A percentile compares a stretch with the other conserved stretches of the same genome.
phyloP scores from a whole-genome alignment of 768 basidiomycete genomes.

The Phaeolepiota aurea region DNA sequence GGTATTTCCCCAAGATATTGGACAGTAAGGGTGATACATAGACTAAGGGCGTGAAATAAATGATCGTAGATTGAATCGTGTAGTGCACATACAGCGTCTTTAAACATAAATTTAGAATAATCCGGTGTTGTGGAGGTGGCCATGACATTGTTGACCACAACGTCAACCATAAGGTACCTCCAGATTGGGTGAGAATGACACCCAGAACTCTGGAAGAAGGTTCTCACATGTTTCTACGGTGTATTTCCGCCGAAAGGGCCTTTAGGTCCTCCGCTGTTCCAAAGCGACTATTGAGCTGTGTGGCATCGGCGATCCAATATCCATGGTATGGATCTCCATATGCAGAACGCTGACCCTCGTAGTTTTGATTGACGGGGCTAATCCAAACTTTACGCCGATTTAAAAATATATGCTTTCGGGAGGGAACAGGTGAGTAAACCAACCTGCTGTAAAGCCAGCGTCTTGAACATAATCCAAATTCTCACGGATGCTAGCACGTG shows the following conservation, averaged over 20 bases:
- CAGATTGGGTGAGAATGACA: neutral
- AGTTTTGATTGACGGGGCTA: conserved; percentile 74
- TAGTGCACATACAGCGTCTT: conserved; percentile 35
- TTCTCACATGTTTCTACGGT: conserved; percentile 61
- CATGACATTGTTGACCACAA: conserved; percentile 86
- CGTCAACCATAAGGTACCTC: conserved; percentile 78
- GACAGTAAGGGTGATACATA: conserved; percentile 74
- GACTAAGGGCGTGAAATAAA: conserved; percentile 24
- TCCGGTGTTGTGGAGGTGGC: conserved; percentile 54
- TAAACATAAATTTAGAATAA: conserved; percentile 62
- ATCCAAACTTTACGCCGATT: conserved; percentile 55
- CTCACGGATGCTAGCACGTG: conserved; percentile 38
- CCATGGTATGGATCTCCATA: conserved; percentile 86
- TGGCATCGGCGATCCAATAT: conserved; percentile 72
- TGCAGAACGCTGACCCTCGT: conserved; percentile 55
- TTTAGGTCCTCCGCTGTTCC: conserved; percentile 70
- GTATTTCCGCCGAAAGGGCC: conserved; percentile 52
- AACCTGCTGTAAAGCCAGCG: conserved; percentile 75
- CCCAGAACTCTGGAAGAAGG: conserved; percentile 1
- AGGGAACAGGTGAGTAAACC: conserved; percentile 9
- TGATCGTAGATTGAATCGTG: neutral
- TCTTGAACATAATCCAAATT: conserved; percentile 83
- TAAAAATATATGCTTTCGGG: neutral
- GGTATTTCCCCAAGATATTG: conserved; percentile 59
- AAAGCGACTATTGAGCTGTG: conserved; percentile 60